Evolutionary conservation across 305 asterid genomes (phyloP).

Genomic region (Petunia hybrid): DNA sequence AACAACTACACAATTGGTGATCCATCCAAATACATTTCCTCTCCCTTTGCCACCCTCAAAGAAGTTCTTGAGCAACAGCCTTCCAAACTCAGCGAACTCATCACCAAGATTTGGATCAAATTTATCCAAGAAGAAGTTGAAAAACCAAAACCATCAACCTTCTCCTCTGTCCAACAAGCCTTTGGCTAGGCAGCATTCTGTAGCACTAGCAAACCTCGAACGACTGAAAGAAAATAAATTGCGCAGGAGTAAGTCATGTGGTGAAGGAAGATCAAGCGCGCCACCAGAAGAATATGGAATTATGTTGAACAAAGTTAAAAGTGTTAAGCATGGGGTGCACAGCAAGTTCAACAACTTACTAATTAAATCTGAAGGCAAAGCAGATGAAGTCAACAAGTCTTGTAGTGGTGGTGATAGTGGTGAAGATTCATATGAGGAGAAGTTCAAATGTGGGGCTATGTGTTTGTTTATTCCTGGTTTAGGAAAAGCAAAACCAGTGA

Average conservation of each 20-base stretch:
- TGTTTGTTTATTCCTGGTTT: constrained; percentile 86
- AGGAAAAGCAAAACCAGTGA: constrained; percentile 64
- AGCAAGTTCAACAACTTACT: not conserved
- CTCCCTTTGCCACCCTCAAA: constrained; percentile 25
- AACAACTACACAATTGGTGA: not conserved
- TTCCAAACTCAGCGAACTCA: constrained; percentile 62
- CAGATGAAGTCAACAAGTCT: not conserved
- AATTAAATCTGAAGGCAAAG: too few relatives aligned
- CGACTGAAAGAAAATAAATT: constrained; percentile 63
- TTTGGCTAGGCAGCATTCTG: constrained; percentile 62
- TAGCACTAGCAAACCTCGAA: constrained; percentile 75
- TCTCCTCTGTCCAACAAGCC: constrained; percentile 38
- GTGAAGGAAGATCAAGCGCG: constrained; percentile 63
- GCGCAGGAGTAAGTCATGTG: constrained; percentile 81
- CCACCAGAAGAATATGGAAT: constrained; percentile 66
- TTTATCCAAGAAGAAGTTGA: constrained; percentile 28
- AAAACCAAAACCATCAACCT: constrained; percentile 45
- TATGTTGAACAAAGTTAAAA: constrained; percentile 44
- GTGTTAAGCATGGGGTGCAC: not conserved
- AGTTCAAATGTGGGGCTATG: constrained; percentile 76
- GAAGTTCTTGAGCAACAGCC: constrained; percentile 63
- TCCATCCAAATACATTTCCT: not conserved
- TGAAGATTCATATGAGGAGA: constrained; percentile 39
- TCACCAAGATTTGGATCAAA: constrained; percentile 53
- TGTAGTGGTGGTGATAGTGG: not conserved